phyloP scores from a whole-genome alignment of 768 basidiomycete genomes.

The Mycena pura region DNA sequence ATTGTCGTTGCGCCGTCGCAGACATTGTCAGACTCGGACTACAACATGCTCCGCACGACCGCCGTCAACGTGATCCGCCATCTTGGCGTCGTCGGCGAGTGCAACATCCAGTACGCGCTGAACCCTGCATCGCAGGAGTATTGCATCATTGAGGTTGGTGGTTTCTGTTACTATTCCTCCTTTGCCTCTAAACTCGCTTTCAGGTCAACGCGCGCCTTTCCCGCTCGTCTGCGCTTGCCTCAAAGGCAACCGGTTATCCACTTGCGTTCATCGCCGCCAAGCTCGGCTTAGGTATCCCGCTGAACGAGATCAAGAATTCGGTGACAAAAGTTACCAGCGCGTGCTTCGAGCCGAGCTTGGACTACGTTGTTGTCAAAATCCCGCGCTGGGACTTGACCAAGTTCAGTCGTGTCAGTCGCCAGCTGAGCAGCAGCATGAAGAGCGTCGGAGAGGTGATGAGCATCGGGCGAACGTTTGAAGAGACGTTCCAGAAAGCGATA shows the following conservation, averaged over 20 bases:
- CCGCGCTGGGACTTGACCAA: slow-evolving; percentile 99
- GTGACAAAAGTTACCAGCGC: slow-evolving; percentile 97
- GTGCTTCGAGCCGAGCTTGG: slow-evolving; percentile 97
- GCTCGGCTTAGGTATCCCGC: slow-evolving; percentile 93
- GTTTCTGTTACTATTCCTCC: slow-evolving; percentile 7
- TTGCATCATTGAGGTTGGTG: slow-evolving; percentile 96
- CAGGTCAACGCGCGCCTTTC: slow-evolving; percentile 97
- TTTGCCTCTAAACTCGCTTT: not conserved
- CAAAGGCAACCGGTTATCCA: slow-evolving; percentile 98
- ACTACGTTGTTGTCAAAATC: slow-evolving; percentile 98
- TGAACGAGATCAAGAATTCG: slow-evolving; percentile 97
- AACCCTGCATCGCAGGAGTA: slow-evolving; percentile 96
- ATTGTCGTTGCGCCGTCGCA: slow-evolving; percentile 98
- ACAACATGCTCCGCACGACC: slow-evolving; percentile 98
- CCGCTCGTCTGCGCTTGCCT: slow-evolving; percentile 95
- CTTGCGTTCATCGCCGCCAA: slow-evolving; percentile 99
- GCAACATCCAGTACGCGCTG: slow-evolving; percentile 98
- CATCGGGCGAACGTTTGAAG: slow-evolving; percentile 97
- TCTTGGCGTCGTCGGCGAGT: slow-evolving; percentile 96
- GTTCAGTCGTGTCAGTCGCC: slow-evolving; percentile 91
- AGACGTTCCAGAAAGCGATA: slow-evolving; percentile 98
- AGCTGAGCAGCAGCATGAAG: slow-evolving; percentile 97
- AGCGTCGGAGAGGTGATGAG: slow-evolving; percentile 99
- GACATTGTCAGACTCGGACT: slow-evolving; percentile 98
- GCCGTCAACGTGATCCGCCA: slow-evolving; percentile 99